A percentile compares a stretch with the other conserved stretches of the same genome.
Evolutionary conservation across 2,329 filamentous ascomycete genomes (phyloP).

Genomic region (Ophiocordyceps australis): DNA sequence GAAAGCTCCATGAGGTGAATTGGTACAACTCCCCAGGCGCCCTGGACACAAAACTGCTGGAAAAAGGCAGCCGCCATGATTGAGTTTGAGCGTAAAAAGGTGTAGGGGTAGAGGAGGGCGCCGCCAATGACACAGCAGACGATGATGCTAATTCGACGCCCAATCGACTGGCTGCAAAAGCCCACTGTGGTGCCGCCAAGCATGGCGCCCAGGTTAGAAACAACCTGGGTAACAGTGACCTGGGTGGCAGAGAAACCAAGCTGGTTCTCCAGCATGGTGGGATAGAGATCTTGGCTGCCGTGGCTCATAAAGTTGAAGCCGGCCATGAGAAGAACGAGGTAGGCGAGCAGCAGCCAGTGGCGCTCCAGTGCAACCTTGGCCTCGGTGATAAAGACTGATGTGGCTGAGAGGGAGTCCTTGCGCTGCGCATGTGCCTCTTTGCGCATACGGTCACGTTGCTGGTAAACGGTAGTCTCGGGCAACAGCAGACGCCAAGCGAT

Average conservation of each 20-base stretch:
- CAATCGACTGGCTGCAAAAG: conserved; percentile 50
- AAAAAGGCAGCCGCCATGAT: conserved; percentile 74
- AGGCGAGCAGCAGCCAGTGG: conserved; percentile 66
- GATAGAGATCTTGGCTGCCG: conserved; percentile 47
- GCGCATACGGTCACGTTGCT: conserved; percentile 45
- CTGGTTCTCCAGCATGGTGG: conserved; percentile 39
- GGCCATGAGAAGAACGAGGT: conserved; percentile 74
- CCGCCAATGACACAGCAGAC: conserved; percentile 46
- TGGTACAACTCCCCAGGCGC: conserved; percentile 60
- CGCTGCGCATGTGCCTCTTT: conserved; percentile 16
- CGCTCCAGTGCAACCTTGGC: conserved; percentile 60
- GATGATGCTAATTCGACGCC: conserved; percentile 51
- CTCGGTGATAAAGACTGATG: conserved; percentile 49
- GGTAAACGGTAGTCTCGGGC: conserved; percentile 61
- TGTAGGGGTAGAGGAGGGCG: conserved; percentile 70
- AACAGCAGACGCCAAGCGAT: conserved; percentile 63
- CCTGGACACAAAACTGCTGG: conserved; percentile 63
- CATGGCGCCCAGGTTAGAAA: conserved; percentile 55
- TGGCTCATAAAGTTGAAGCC: conserved; percentile 89
- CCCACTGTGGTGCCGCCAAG: conserved; percentile 48
- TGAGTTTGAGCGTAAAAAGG: conserved; percentile 40
- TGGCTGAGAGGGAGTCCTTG: conserved; percentile 24
- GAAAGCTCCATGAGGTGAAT: conserved; percentile 65
- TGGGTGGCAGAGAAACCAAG: conserved; percentile 30
- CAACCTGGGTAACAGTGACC: conserved; percentile 53